These are phyloP conservation scores for Penicillium griseofulvum DNA, from an alignment of 2,329 filamentous ascomycete species.

Conservation along the genomic window DNA sequence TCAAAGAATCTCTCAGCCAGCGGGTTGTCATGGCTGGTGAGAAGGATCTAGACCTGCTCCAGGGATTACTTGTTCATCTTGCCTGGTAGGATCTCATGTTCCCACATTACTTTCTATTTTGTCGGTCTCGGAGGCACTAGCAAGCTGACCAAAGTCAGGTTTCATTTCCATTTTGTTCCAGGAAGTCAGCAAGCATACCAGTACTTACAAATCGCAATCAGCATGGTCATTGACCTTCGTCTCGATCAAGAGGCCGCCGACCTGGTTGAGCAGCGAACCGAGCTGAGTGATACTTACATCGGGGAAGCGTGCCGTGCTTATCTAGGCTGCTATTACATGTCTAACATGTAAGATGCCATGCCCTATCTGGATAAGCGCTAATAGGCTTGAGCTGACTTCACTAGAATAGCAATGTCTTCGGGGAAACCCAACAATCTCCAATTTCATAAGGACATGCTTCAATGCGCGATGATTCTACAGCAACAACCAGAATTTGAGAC, in stretches of 20 bases:
- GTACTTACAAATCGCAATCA: conserved; percentile 21
- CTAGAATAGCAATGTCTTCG: conserved; percentile 15
- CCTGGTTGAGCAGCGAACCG: conserved; percentile 4
- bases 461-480: conserved; percentile 20
- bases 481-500: conserved; percentile 20
- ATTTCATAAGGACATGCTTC: conserved; percentile 16
- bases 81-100: conserved; percentile 18
- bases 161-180: conserved; percentile 17
- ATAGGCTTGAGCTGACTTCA: conserved; percentile 1
- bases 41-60: conserved; percentile 27
- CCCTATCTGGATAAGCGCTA: background rate
- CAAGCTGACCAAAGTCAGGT: conserved; percentile 11
- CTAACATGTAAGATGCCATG: conserved; percentile 12
- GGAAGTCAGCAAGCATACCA: conserved; percentile 21
- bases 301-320: conserved; percentile 12
- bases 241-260: conserved; percentile 15
- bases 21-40: conserved; percentile 14
- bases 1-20: conserved; percentile 12
- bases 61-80: conserved; percentile 27
- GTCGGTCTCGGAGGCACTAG: background rate
- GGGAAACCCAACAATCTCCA: conserved; percentile 14
- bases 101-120: background rate
- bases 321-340: conserved; percentile 21
- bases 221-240: conserved; percentile 18
- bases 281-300: conserved; percentile 4